phyloP scores from a whole-genome alignment of 1,284 basidiomycete species.

The Trichosporon inkin region DNA sequence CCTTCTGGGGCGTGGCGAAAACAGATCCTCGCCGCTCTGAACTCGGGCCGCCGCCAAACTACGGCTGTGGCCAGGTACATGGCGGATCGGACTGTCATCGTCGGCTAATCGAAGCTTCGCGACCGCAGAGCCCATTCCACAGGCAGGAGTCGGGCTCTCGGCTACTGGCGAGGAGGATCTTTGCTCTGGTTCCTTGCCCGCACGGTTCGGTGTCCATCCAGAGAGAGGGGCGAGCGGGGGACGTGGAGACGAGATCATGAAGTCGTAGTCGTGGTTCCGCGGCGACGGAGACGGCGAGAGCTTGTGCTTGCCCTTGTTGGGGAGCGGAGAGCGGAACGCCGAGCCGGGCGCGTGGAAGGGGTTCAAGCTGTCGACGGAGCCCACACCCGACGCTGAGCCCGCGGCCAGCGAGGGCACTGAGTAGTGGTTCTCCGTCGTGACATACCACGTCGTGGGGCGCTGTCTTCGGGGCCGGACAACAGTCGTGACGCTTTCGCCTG shows the following conservation, averaged over 20 bases:
- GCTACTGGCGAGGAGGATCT: conserved; percentile 33
- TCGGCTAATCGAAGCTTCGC: conserved; percentile 41
- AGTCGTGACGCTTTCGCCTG: conserved; percentile 2
- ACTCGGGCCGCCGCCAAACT: conserved; percentile 27
- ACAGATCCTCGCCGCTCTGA: conserved; percentile 18
- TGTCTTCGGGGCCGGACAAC: background rate
- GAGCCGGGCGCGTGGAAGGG: conserved; percentile 15
- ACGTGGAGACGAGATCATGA: conserved; percentile 46
- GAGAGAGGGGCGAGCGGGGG: conserved; percentile 12
- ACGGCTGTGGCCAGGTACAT: conserved; percentile 43
- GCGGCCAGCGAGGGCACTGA: conserved; percentile 3
- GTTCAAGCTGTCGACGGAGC: conserved; percentile 7
- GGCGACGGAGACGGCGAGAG: conserved; percentile 42
- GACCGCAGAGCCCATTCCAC: conserved; percentile 41
- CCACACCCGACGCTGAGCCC: background rate
- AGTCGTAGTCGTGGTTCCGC: conserved; percentile 43
- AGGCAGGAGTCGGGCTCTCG: conserved; percentile 41
- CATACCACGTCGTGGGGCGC: conserved; percentile 8
- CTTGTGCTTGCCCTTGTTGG: conserved; percentile 39
- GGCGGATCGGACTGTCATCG: conserved; percentile 41
- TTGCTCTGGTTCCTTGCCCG: conserved; percentile 1
- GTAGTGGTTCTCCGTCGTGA: conserved; percentile 5
- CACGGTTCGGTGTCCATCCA: conserved; percentile 11
- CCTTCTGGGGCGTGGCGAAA: conserved; percentile 17
- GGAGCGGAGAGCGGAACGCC: conserved; percentile 16